Conservation (phyloP, 2,329 filamentous ascomycete genomes). For the Trichoderma oligosporum region DNA sequence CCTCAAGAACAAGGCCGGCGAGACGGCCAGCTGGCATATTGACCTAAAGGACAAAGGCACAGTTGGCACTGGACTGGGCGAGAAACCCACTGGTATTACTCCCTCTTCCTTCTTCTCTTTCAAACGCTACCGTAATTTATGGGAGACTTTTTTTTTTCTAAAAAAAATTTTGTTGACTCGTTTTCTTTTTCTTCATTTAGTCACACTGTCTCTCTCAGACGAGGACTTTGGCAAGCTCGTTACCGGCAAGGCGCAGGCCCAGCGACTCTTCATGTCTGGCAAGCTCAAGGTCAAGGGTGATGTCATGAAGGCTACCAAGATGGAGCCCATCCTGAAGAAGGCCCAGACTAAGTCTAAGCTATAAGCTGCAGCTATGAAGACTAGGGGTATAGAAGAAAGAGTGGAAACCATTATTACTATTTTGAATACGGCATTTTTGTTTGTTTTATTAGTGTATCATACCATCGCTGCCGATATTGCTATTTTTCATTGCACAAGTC, state of each 20-base stretch:
- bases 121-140: too few species aligned
- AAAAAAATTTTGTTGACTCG: not conserved
- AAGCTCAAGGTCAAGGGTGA: conserved; percentile 98
- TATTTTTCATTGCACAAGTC: not conserved
- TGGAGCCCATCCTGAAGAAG: conserved; percentile 89
- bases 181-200: conserved; percentile 41
- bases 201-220: conserved; percentile 81
- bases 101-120: not conserved
- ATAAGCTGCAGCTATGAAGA: conserved; percentile 41
- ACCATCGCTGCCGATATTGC: conserved; percentile 1
- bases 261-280: conserved; percentile 95
- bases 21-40: conserved; percentile 86
- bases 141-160: conserved; percentile 16
- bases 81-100: conserved; percentile 78
- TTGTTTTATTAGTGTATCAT: conserved; percentile 15
- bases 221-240: conserved; percentile 82
- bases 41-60: conserved; percentile 88
- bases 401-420: not conserved
- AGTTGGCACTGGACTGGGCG: conserved; percentile 72
- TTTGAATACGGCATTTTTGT: conserved; percentile 4
- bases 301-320: conserved; percentile 97
- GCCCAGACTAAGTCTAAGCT: conserved; percentile 81
- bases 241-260: conserved; percentile 84
- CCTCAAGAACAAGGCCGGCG: conserved; percentile 79
- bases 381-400: not conserved